A percentile compares a stretch with the other conserved stretches of the same genome.
phyloP scores from a whole-genome alignment of 495 filamentous ascomycete genomes.

The Neurospora sp. region DNA sequence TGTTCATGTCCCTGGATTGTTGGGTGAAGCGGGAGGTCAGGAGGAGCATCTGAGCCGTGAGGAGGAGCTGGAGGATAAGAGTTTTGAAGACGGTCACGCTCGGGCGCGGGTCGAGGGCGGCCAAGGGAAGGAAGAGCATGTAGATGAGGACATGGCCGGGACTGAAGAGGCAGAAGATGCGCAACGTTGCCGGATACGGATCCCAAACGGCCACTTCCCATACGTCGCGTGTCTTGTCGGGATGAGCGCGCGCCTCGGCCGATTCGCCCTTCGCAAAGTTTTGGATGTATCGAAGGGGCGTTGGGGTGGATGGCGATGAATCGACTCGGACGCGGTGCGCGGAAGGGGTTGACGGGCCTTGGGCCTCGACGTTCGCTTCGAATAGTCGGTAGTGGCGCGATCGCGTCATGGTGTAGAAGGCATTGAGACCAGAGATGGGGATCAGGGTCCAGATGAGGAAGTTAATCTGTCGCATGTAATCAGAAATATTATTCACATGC shows the following conservation, averaged over 20 bases:
- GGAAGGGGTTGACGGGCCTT: constrained; percentile 65
- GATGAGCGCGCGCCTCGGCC: constrained; percentile 71
- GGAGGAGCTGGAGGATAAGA: constrained; percentile 55
- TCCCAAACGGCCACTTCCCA: constrained; percentile 96
- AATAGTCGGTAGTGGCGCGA: constrained; percentile 87
- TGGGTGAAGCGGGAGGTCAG: constrained; percentile 64
- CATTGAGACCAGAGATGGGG: constrained; percentile 57
- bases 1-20: constrained; percentile 70
- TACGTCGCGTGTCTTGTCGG: constrained; percentile 76
- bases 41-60: constrained; percentile 68
- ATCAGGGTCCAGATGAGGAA: constrained; percentile 59
- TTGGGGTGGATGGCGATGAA: constrained; percentile 68
- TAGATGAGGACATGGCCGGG: constrained; percentile 87
- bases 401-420: constrained; percentile 71
- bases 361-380: constrained; percentile 65
- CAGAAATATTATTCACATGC: not conserved
- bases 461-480: constrained; percentile 41
- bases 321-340: constrained; percentile 85
- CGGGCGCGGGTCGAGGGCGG: constrained; percentile 62
- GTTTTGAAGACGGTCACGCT: constrained; percentile 78
- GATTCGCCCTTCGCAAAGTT: constrained; percentile 48
- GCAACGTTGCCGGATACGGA: constrained; percentile 70
- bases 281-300: constrained; percentile 68
- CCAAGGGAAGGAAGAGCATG: constrained; percentile 72
- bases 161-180: constrained; percentile 83